phyloP scores from a whole-genome alignment of 148 eudicot genomes.

The Fagopyrum esculentum region DNA sequence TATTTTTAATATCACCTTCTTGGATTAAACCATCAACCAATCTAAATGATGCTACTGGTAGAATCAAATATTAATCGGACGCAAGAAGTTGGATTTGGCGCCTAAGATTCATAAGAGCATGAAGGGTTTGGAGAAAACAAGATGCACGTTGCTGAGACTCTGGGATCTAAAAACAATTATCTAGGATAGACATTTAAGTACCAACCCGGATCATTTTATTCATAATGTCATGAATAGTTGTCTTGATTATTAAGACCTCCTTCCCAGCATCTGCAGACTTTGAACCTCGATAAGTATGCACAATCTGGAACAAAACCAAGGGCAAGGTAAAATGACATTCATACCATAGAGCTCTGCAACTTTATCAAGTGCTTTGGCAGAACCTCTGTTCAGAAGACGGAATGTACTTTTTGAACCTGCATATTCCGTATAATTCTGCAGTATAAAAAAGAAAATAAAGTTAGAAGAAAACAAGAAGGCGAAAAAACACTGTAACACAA shows the following conservation, averaged over 20 bases:
- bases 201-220: constrained; percentile 89
- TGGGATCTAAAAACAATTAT: neutral
- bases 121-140: neutral
- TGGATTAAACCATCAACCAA: neutral
- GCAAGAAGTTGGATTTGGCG: neutral
- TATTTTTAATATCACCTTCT: neutral
- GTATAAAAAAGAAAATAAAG: constrained; percentile 12
- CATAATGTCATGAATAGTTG: constrained; percentile 95
- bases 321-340: constrained; percentile 12
- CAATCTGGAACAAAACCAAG: constrained; percentile 5
- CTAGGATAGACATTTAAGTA: constrained; percentile 1
- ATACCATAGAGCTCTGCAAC: constrained; percentile 93
- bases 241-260: constrained; percentile 80
- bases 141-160: neutral
- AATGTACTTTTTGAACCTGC: constrained; percentile 93
- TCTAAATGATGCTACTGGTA: no score
- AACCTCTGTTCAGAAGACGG: constrained; percentile 93
- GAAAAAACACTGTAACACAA: neutral
- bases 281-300: constrained; percentile 6
- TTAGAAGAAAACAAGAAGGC: neutral
- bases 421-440: constrained; percentile 75
- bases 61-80: neutral
- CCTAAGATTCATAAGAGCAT: neutral
- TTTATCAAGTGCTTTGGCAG: constrained; percentile 98
- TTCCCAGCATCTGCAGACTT: constrained; percentile 64